These are phyloP conservation scores for Lactuca sativa DNA, from an alignment of 129 eudicot genomes.

Conservation along the genomic window DNA sequence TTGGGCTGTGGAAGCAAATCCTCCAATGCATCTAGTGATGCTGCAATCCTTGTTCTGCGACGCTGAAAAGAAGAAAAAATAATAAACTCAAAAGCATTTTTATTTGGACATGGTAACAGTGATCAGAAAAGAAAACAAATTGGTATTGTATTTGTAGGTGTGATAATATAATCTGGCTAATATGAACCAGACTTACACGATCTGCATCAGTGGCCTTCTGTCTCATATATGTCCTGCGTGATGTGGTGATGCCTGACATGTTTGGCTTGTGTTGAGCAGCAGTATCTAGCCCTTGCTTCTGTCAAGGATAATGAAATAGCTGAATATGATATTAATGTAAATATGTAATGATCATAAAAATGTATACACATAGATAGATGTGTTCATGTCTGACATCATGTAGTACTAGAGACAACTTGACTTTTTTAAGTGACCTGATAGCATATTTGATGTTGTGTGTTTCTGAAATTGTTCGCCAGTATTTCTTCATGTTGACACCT, in stretches of 20 bases:
- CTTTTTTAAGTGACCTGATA: constrained; percentile 37
- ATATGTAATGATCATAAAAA: neutral
- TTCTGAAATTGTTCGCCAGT: constrained; percentile 6
- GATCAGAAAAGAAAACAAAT: neutral
- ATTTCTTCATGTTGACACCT: constrained; percentile 29
- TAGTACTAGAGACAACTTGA: constrained; percentile 13
- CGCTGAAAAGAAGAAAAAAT: constrained; percentile 40
- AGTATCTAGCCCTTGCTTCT: constrained; percentile 35
- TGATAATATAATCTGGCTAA: neutral
- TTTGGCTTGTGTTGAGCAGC: constrained; percentile 36
- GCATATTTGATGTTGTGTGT: constrained; percentile 31
- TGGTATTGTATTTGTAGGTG: neutral
- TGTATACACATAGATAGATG: constrained; percentile 1
- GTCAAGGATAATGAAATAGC: constrained; percentile 27
- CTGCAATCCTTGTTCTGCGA: constrained; percentile 48
- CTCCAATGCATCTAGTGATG: constrained; percentile 50
- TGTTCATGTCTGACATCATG: constrained; percentile 2
- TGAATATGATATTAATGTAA: neutral
- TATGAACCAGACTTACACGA: constrained; percentile 46
- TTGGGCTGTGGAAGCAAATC: constrained; percentile 49
- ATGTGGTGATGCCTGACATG: constrained; percentile 21
- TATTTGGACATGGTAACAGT: neutral
- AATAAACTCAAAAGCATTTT: neutral
- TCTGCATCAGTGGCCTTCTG: constrained; percentile 40
- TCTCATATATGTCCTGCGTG: constrained; percentile 30